Evolutionary conservation across 768 basidiomycete species (phyloP).

Genomic region (Roridomyces roridus): DNA sequence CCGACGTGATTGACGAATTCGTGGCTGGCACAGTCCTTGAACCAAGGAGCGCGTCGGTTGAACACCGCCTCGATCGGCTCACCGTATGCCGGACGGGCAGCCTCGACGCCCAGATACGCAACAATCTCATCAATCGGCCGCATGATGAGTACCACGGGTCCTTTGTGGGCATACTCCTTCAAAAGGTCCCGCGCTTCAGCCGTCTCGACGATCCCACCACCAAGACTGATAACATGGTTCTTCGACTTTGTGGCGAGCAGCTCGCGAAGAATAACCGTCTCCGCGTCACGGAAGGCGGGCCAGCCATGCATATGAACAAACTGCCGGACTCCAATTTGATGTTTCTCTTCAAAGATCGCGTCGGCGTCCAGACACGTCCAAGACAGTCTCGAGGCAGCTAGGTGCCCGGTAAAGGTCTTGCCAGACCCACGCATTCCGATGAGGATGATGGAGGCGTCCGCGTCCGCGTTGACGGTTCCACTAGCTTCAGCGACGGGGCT

Average conservation of each 20-base stretch:
- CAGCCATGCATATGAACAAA: slow-evolving; percentile 88
- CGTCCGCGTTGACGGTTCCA: slow-evolving; percentile 37
- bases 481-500: slow-evolving; percentile 50
- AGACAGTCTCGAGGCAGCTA: slow-evolving; percentile 75
- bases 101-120: slow-evolving; percentile 77
- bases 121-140: slow-evolving; percentile 85
- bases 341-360: slow-evolving; percentile 68
- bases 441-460: slow-evolving; percentile 70
- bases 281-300: slow-evolving; percentile 87
- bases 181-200: slow-evolving; percentile 75
- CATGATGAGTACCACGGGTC: slow-evolving; percentile 85
- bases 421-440: slow-evolving; percentile 98
- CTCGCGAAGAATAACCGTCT: slow-evolving; percentile 71
- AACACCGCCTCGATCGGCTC: slow-evolving; percentile 88
- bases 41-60: slow-evolving; percentile 86
- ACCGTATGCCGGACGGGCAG: slow-evolving; percentile 84
- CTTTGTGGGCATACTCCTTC: slow-evolving; percentile 64
- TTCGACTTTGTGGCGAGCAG: slow-evolving; percentile 64
- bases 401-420: slow-evolving; percentile 85
- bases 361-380: slow-evolving; percentile 88
- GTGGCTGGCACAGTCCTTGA: slow-evolving; percentile 78
- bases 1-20: slow-evolving; percentile 82
- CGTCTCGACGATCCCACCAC: slow-evolving; percentile 94
- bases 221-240: slow-evolving; percentile 84
- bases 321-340: slow-evolving; percentile 66